These are phyloP conservation scores for Spirogloea muscicola DNA, from an alignment of 139 green algal genomes.

Conservation along the genomic window DNA sequence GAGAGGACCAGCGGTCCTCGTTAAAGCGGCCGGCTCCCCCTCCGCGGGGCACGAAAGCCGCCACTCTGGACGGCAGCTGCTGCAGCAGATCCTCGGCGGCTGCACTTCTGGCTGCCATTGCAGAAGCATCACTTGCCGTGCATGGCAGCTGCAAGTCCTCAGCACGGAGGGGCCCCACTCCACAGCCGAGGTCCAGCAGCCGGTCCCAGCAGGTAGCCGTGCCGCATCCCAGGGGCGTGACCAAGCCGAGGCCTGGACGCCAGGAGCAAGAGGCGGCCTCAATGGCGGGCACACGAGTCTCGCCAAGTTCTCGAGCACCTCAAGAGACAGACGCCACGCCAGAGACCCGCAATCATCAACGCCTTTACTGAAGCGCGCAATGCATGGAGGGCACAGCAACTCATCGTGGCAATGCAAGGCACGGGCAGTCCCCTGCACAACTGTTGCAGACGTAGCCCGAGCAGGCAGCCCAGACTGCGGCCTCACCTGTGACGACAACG, in stretches of 20 bases:
- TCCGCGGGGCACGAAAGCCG: conserved; percentile 2
- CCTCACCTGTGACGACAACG: too few species aligned
- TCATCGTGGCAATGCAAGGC: background rate
- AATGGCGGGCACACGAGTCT: background rate
- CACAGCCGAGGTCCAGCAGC: conserved; percentile 10
- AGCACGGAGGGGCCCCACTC: background rate
- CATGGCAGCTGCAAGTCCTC: conserved; percentile 19
- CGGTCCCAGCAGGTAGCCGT: conserved; percentile 11
- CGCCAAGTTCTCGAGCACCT: background rate
- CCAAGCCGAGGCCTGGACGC: conserved; percentile 26
- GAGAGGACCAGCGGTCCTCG: conserved; percentile 1
- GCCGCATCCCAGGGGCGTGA: conserved; percentile 22
- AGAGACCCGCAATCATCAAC: background rate
- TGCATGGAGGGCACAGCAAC: background rate
- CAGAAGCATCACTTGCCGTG: background rate
- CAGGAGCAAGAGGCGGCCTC: background rate
- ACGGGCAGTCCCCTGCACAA: too few species aligned
- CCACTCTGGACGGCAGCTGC: conserved; percentile 32
- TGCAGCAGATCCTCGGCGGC: conserved; percentile 1
- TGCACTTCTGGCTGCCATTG: too few species aligned
- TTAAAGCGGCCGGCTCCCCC: background rate
- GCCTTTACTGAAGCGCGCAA: background rate
- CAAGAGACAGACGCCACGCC: background rate
- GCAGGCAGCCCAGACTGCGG: too few species aligned
- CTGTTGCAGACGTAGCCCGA: too few species aligned